Conservation (phyloP, 2,329 filamentous ascomycete species). For the Raffaelea albimanens region DNA sequence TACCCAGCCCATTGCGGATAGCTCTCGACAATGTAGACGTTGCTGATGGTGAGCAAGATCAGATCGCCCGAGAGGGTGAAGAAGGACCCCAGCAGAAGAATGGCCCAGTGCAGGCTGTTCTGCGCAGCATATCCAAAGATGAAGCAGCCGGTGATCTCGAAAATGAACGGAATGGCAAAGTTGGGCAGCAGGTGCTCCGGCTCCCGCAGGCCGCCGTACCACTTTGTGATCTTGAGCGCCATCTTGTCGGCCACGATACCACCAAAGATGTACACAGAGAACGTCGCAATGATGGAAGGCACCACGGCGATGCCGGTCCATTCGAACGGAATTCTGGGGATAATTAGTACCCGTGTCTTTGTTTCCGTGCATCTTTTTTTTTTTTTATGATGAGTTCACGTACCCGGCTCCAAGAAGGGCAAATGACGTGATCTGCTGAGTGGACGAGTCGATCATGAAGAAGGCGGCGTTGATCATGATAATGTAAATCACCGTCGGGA, state of each 20-base stretch:
- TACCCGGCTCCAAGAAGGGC: constrained; percentile 6
- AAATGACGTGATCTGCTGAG: constrained; percentile 6
- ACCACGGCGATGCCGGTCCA: constrained; percentile 6
- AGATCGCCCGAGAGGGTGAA: constrained; percentile 20
- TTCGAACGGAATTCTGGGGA: constrained; percentile 7
- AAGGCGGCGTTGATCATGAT: constrained; percentile 13
- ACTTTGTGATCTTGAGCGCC: constrained; percentile 5
- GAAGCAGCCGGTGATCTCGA: constrained; percentile 19
- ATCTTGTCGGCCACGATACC: constrained; percentile 8
- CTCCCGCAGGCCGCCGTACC: constrained; percentile 15
- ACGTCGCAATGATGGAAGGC: constrained; percentile 4
- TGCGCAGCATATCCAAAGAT: constrained; percentile 22
- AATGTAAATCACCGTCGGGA: constrained; percentile 23
- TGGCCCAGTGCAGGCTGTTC: constrained; percentile 18
- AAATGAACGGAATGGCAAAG: constrained; percentile 18
- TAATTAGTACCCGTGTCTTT: not conserved
- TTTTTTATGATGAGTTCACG: not conserved
- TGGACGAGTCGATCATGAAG: constrained; percentile 2
- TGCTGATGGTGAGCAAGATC: constrained; percentile 20
- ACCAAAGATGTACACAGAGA: constrained; percentile 7
- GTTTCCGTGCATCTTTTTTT: not conserved
- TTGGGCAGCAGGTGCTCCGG: constrained; percentile 24
- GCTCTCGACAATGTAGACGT: constrained; percentile 24
- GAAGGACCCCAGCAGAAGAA: constrained; percentile 20
- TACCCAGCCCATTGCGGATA: constrained; percentile 22